These are phyloP conservation scores for Astrephomene gubernaculifera DNA, from an alignment of 139 green algal genomes.

Conservation along the genomic window DNA sequence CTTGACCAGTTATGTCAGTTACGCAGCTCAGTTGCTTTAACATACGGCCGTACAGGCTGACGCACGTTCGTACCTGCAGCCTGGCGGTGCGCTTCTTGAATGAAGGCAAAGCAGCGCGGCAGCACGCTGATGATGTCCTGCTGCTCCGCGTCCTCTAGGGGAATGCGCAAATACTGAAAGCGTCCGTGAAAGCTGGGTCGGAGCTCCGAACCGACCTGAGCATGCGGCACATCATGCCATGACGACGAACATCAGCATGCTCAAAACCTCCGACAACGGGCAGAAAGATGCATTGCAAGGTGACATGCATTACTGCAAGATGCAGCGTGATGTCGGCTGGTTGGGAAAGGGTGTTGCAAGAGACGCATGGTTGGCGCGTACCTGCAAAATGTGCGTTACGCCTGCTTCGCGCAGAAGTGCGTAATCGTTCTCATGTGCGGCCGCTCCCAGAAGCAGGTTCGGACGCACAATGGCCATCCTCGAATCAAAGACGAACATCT, in stretches of 20 bases:
- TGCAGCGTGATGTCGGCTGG: too few species aligned
- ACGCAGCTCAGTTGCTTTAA: too few species aligned
- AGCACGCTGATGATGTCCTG: constrained; percentile 20
- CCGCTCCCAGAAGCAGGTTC: constrained; percentile 18
- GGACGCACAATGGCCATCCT: constrained; percentile 15
- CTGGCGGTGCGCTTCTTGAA: not conserved
- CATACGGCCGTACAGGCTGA: too few species aligned
- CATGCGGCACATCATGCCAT: too few species aligned
- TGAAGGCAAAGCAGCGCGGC: constrained; percentile 21
- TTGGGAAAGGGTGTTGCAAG: too few species aligned
- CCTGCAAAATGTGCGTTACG: constrained; percentile 59
- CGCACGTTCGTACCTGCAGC: too few species aligned
- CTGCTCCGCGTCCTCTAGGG: constrained; percentile 16
- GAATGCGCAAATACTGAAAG: constrained; percentile 38
- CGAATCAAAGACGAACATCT: constrained; percentile 12
- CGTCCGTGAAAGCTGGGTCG: constrained; percentile 26
- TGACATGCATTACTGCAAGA: too few species aligned
- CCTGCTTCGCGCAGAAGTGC: constrained; percentile 9
- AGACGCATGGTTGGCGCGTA: too few species aligned
- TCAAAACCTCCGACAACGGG: too few species aligned
- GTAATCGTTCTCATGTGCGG: constrained; percentile 19
- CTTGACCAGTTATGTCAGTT: too few species aligned
- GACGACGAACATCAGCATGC: too few species aligned
- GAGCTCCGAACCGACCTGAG: constrained; percentile 49
- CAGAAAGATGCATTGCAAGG: too few species aligned